Conservation (phyloP, 2,329 filamentous ascomycete species). For the Berkeleyomyces rouxiae region DNA sequence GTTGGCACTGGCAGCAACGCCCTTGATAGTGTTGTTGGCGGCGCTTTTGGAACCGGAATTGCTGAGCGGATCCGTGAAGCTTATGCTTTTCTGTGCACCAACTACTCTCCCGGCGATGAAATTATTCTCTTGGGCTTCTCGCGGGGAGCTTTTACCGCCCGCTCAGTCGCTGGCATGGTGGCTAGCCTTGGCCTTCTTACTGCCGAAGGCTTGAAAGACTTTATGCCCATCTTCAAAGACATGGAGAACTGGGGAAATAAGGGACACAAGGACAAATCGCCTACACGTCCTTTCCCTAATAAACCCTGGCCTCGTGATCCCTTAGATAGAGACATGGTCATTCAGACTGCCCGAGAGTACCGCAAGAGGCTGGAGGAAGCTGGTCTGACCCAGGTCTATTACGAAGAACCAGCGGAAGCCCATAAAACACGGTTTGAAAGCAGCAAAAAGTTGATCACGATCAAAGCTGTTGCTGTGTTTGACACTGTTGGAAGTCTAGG, state of each 20-base stretch:
- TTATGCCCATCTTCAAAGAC: conserved; percentile 39
- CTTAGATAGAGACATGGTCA: not conserved
- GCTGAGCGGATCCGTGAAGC: conserved; percentile 42
- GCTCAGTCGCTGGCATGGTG: conserved; percentile 39
- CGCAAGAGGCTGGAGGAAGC: conserved; percentile 28
- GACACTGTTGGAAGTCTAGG: conserved; percentile 27
- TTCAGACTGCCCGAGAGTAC: conserved; percentile 26
- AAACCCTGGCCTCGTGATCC: conserved; percentile 29
- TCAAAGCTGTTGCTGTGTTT: conserved; percentile 30
- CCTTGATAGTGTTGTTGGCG: conserved; percentile 35
- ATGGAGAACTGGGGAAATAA: conserved; percentile 36
- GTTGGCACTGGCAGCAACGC: conserved; percentile 37
- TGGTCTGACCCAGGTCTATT: conserved; percentile 24
- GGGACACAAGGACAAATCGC: conserved; percentile 31
- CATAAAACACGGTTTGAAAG: not conserved
- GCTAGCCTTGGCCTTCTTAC: conserved; percentile 34
- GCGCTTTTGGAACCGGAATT: conserved; percentile 38
- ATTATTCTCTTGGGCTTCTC: conserved; percentile 42
- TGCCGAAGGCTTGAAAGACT: conserved; percentile 34
- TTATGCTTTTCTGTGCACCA: conserved; percentile 45
- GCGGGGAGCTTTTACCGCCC: conserved; percentile 39
- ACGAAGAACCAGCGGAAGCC: not conserved
- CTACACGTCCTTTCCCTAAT: conserved; percentile 28
- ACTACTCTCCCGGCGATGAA: conserved; percentile 41
- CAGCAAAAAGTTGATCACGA: conserved; percentile 7